Base-by-base conservation (phyloP, 2,329 filamentous ascomycete genomes). In the Plenodomus lindquistii region DNA sequence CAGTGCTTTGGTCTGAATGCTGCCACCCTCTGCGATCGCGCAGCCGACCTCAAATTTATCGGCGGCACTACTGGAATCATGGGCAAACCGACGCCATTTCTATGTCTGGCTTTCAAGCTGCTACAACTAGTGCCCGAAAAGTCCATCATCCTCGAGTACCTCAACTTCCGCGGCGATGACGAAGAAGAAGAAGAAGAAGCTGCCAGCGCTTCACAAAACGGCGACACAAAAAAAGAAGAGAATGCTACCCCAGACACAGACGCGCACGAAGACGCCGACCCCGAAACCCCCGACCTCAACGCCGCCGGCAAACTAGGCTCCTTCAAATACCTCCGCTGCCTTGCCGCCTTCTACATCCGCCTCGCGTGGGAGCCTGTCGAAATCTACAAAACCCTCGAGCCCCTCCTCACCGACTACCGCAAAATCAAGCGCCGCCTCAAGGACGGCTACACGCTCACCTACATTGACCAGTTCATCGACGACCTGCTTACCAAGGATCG, bases 1-100 rank as follows among this genome's bases (percentile, higher is more conserved):
- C 92, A 97, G 77, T 97, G 94, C 72, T 99, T 97, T 75, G 94
- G 89, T 36, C 81, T 99, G 57, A 99, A 97, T 77, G 82, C 83
- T 3, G 85, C 85, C 1, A 87, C 84, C 0, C 73, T 99, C 5
- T 87, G 96, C 63, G 90, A 97, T 75, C 89, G 94, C 57, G 92
- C 95, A 0, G 88, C 91, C 20, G 88, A 93, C 62, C 82, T 99
- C 39, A 81, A 78, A 40, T 94, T 88, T 73, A 83, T 99, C 47
- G 94, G 92, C 55, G 94, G 94, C 59, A 96, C 91, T 4, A 91
- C 91, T 65, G 91, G 92, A 44, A 82, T 85, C 16, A 82, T 85
- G 40, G 93, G 97, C 72, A 89, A 89, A 63, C 93, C 94, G 0
- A 91, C 91, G 2, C 89, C 94, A 0, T 99, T 99, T 67, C 80